Percentiles rank a stretch among this genome's conserved stretches.
Conservation (phyloP, 2,329 filamentous ascomycete species). For the Tolypocladium tropicale region DNA sequence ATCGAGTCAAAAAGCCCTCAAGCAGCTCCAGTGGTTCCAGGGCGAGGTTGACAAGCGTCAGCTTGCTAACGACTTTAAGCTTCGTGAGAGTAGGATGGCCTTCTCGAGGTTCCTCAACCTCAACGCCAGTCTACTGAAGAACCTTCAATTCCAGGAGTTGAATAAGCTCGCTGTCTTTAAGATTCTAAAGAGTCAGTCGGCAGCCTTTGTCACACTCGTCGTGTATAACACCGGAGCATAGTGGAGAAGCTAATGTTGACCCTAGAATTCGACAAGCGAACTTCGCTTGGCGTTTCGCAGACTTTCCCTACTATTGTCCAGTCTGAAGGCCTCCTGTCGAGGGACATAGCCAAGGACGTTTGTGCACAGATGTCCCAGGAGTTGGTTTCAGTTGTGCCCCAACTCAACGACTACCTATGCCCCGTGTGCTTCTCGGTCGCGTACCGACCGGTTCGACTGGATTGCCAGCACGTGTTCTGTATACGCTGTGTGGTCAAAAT, state of each 20-base stretch:
- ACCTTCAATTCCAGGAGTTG: constrained; percentile 75
- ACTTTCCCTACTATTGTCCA: constrained; percentile 50
- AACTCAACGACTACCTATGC: constrained; percentile 75
- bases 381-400: constrained; percentile 64
- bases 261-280: constrained; percentile 77
- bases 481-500: constrained; percentile 75
- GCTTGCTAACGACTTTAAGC: constrained; percentile 52
- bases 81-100: constrained; percentile 52
- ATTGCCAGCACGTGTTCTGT: constrained; percentile 71
- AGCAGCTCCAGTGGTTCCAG: constrained; percentile 63
- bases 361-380: constrained; percentile 65
- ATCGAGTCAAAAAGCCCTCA: constrained; percentile 53
- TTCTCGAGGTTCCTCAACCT: constrained; percentile 60
- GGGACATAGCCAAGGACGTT: constrained; percentile 62
- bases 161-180: constrained; percentile 70
- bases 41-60: constrained; percentile 51
- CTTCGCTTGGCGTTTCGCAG: constrained; percentile 57
- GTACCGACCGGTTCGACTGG: constrained; percentile 71
- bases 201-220: neutral
- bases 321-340: constrained; percentile 50
- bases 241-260: neutral
- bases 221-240: no score
- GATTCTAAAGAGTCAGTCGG: constrained; percentile 66
- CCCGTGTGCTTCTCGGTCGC: constrained; percentile 70
- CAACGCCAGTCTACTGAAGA: constrained; percentile 67